Base-by-base conservation (phyloP, 2,329 filamentous ascomycete species). In the Fusarium sp. region DNA sequence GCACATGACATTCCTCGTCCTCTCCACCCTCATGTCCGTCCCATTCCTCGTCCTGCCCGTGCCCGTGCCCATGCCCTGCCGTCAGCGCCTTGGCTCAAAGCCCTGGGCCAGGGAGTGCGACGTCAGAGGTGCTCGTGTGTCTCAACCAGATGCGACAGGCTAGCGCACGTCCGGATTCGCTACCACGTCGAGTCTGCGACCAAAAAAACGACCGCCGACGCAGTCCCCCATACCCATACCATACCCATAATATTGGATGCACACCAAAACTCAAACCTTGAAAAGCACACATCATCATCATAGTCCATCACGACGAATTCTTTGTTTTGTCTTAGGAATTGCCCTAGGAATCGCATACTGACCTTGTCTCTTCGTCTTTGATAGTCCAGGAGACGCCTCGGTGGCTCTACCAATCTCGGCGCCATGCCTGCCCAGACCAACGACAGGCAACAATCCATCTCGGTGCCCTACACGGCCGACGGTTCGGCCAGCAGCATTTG, bases 51-150 rank as follows among this genome's bases (percentile, higher is more conserved):
- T 27, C 14, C 42, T 49, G 42, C 42, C 42, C 42, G 42, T 49
- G 20, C 33, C 33, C 18, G 44, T 58, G 53, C 49, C 27, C 36
- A 8, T 61, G 36, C 42, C 59, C 20, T 57, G 51, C 51, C 44
- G n/a, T 58, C 53, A 63, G 67, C 58, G 58, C 56, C 62, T 51
- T 65, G 62, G 53, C 64, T 61, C 36, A 20, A 11, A 56, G 34
- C 65, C 66, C 66, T 64, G 62, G 71, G 49, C 62, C 61, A 69
- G 64, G 68, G 70, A 70, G 72, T 73, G 70, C 77, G 76, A 77
- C 76, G 76, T 78, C 76, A 79, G 75, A 77, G 75, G 66, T 69
- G 75, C 74, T 79, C 70, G 74, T 75, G 77, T 79, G 79, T 79
- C 76, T 78, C 76, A 76, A 73, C 75, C 73, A 71, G 65, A 73